Percentiles rank a stretch among this genome's conserved stretches.
Evolutionary conservation across 331 rosid species (phyloP).

Genomic region (Rosa hybrid): DNA sequence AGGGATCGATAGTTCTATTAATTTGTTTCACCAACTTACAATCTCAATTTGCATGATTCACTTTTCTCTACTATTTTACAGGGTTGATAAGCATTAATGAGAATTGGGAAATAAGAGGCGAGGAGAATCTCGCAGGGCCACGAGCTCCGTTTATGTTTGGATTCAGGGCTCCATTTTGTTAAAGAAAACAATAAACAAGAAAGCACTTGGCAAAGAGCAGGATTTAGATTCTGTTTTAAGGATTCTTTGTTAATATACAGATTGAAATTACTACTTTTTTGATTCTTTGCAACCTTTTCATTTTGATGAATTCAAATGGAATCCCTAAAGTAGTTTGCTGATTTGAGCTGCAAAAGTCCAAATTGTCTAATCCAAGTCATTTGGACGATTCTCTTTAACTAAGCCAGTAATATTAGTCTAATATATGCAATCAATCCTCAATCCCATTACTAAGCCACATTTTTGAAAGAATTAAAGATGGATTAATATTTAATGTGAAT

Average conservation of each 20-base stretch:
- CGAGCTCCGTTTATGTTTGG: not conserved
- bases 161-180: constrained; percentile 13
- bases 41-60: not conserved
- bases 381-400: not conserved
- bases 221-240: constrained; percentile 37
- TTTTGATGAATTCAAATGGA: not conserved
- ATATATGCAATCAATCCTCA: not conserved
- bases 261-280: not conserved
- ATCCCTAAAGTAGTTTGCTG: not conserved
- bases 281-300: constrained; percentile 1
- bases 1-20: not conserved
- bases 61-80: not conserved
- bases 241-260: constrained; percentile 27
- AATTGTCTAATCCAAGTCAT: not conserved
- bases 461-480: too few relatives aligned
- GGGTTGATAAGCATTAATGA: not conserved
- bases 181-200: not conserved
- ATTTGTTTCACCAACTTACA: not conserved
- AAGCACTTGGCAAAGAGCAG: constrained; percentile 3
- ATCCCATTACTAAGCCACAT: not conserved
- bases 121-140: not conserved
- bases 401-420: not conserved
- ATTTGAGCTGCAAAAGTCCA: not conserved
- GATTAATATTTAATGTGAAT: too few relatives aligned
- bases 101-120: not conserved